Percentiles rank a stretch among this genome's conserved stretches.
These are phyloP conservation scores for Xylaria polymorpha DNA, from an alignment of 2,329 filamentous ascomycete genomes.

Conservation along the genomic window DNA sequence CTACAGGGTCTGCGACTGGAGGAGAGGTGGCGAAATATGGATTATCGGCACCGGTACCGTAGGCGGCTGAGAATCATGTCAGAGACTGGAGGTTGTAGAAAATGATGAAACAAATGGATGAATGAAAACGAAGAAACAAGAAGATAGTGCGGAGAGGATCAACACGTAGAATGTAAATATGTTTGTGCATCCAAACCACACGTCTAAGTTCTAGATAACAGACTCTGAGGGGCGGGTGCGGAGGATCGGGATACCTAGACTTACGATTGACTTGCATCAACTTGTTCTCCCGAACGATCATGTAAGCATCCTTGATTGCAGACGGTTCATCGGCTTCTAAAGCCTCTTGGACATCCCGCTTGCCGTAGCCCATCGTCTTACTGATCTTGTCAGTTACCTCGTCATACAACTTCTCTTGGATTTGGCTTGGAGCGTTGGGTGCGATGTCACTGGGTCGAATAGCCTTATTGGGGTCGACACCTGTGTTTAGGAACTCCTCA, in stretches of 20 bases:
- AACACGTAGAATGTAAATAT: conserved; percentile 8
- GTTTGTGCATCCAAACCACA: conserved; percentile 17
- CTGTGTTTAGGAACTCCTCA: conserved; percentile 93
- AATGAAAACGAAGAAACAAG: neutral
- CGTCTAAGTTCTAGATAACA: neutral
- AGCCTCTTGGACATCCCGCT: conserved; percentile 94
- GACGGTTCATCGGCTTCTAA: conserved; percentile 92
- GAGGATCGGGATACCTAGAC: conserved; percentile 52
- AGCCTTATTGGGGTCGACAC: conserved; percentile 91
- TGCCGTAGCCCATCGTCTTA: conserved; percentile 97
- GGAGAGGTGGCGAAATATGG: conserved; percentile 59
- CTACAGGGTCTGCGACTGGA: conserved; percentile 60
- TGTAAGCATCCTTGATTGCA: conserved; percentile 98
- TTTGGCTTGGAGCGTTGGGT: conserved; percentile 78
- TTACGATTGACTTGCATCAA: conserved; percentile 94
- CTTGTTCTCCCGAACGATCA: conserved; percentile 97
- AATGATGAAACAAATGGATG: neutral
- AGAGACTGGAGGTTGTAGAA: neutral
- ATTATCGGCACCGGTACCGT: conserved; percentile 55
- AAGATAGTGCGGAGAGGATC: neutral
- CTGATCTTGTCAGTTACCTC: conserved; percentile 95
- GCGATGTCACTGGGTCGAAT: conserved; percentile 86
- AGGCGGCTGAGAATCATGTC: conserved; percentile 58
- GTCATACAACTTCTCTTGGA: conserved; percentile 90
- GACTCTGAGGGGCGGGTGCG: conserved; percentile 15